Percentiles rank a stretch among this genome's conserved stretches.
Conservation (phyloP, 164 flowering plant species). For the Stephania japonica region DNA sequence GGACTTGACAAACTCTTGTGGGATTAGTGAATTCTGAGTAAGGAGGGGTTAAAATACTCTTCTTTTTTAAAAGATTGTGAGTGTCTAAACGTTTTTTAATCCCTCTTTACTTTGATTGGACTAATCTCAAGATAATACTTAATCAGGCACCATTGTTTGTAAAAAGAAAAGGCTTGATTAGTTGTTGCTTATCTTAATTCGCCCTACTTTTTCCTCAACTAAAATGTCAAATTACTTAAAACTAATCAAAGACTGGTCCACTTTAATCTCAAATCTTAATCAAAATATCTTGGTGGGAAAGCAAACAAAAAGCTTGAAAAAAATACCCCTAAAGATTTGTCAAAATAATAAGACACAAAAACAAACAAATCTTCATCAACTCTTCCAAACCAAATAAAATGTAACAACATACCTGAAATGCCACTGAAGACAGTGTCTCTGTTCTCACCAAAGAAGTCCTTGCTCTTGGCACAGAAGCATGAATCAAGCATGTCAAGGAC, state of each 20-base stretch:
- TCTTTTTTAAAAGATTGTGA: too few relatives aligned
- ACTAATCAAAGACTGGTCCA: background rate
- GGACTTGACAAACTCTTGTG: too few relatives aligned
- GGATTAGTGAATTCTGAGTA: too few relatives aligned
- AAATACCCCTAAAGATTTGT: background rate
- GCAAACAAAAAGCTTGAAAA: background rate
- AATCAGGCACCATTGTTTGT: background rate
- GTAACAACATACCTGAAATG: conserved; percentile 19
- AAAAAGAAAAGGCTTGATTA: background rate
- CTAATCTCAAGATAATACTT: background rate
- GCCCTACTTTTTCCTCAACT: background rate
- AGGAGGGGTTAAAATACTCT: too few relatives aligned
- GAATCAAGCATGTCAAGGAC: conserved; percentile 33
- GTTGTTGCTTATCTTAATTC: background rate
- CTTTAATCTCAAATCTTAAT: conserved; percentile 1
- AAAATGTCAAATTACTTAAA: background rate
- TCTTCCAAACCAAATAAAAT: background rate
- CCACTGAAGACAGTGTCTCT: conserved; percentile 16
- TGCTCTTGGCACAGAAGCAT: conserved; percentile 29
- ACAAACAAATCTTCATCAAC: background rate
- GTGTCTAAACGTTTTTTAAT: too few relatives aligned
- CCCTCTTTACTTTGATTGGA: background rate
- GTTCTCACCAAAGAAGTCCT: conserved; percentile 12
- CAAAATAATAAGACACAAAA: background rate
- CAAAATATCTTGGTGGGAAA: conserved; percentile 3